Percentiles rank a stretch among this genome's conserved stretches.
These are phyloP conservation scores for Colletotrichum australisinense DNA, from an alignment of 2,329 filamentous ascomycete species.

Conservation along the genomic window DNA sequence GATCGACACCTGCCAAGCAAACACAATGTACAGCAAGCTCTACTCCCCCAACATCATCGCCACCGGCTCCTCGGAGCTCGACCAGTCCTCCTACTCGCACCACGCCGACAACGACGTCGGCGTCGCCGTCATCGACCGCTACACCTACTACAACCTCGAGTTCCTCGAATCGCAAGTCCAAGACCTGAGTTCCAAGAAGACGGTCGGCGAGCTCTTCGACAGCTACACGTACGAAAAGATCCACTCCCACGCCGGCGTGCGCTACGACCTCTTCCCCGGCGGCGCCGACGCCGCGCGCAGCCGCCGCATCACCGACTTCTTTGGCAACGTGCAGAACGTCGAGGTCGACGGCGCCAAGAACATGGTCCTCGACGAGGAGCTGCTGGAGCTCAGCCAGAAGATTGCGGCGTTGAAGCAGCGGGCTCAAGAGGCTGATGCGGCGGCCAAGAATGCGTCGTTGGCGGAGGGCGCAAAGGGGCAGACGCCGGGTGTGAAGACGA, in stretches of 20 bases:
- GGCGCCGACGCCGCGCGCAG: constrained; percentile 82
- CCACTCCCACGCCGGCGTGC: constrained; percentile 89
- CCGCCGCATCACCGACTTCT: constrained; percentile 93
- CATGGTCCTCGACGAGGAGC: constrained; percentile 75
- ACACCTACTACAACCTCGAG: constrained; percentile 98
- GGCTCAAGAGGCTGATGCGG: constrained; percentile 57
- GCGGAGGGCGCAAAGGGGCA: not conserved
- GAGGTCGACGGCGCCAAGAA: constrained; percentile 79
- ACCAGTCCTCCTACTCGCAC: constrained; percentile 96
- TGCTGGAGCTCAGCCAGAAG: constrained; percentile 79
- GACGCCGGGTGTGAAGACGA: constrained; percentile 37
- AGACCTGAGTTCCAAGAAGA: constrained; percentile 87
- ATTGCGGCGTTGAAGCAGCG: constrained; percentile 66
- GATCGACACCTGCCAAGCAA: constrained; percentile 99
- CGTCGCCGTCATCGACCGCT: constrained; percentile 97
- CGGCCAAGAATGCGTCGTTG: constrained; percentile 37
- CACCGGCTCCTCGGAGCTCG: constrained; percentile 94
- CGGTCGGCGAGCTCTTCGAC: constrained; percentile 93
- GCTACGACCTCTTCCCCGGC: constrained; percentile 94
- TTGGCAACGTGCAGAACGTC: constrained; percentile 97
- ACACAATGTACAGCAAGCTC: constrained; percentile 98
- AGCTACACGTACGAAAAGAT: constrained; percentile 96
- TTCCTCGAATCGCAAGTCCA: constrained; percentile 93
- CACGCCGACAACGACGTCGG: constrained; percentile 98
- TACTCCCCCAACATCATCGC: constrained; percentile 99